These are phyloP conservation scores for Moniliophthora roreri DNA, from an alignment of 1,284 basidiomycete species.

Conservation along the genomic window DNA sequence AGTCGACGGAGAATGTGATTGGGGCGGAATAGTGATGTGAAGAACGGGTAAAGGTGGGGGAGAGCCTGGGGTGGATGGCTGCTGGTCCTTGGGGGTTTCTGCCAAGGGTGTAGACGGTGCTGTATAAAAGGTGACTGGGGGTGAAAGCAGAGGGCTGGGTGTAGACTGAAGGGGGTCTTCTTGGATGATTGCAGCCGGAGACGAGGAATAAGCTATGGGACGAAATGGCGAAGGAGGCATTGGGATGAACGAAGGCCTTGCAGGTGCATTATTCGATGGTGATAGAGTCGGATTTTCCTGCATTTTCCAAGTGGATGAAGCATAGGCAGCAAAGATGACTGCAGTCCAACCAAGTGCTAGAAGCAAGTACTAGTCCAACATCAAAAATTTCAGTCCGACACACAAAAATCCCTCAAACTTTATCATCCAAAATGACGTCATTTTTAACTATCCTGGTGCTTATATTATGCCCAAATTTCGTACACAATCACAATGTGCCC, in stretches of 20 bases:
- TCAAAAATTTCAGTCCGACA: too few species aligned
- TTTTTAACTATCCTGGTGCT: too few species aligned
- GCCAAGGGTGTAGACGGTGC: constrained; percentile 36
- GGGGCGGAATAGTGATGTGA: constrained; percentile 13
- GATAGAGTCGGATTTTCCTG: neutral
- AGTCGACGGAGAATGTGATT: constrained; percentile 12
- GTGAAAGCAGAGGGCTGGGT: constrained; percentile 19
- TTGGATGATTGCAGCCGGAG: neutral
- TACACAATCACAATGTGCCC: constrained; percentile 37
- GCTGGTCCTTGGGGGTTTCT: constrained; percentile 13
- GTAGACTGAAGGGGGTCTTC: neutral
- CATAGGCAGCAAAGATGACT: too few species aligned
- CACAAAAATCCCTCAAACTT: too few species aligned
- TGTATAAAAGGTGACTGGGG: constrained; percentile 32
- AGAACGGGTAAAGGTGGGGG: constrained; percentile 22
- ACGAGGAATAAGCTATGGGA: constrained; percentile 2
- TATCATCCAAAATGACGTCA: too few species aligned
- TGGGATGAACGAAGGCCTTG: constrained; percentile 13
- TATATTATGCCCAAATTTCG: too few species aligned
- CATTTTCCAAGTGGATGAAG: too few species aligned
- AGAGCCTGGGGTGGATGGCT: constrained; percentile 19
- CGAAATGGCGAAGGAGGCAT: constrained; percentile 13
- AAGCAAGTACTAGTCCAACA: too few species aligned
- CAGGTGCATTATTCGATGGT: constrained; percentile 2
- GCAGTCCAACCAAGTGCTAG: too few species aligned